Conservation (phyloP, 2,329 filamentous ascomycete genomes). For the Chaetomiaceae sp. region DNA sequence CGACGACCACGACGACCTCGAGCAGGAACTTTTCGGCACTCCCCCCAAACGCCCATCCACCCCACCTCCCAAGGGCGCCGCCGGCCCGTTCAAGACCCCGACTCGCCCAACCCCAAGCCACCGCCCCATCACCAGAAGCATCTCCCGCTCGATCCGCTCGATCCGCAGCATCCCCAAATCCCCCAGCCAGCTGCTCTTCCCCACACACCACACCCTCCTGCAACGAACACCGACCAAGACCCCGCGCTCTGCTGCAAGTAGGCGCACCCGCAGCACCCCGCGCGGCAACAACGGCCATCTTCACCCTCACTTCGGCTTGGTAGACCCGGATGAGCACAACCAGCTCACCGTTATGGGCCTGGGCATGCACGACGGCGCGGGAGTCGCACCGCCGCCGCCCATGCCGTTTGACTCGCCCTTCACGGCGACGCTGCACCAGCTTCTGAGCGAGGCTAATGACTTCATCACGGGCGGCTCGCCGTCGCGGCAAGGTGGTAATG, state of each 20-base stretch:
- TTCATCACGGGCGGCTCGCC: conserved; percentile 37
- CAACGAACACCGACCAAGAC: conserved; percentile 47
- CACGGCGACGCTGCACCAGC: conserved; percentile 58
- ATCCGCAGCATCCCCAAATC: conserved; percentile 35
- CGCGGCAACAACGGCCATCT: conserved; percentile 5
- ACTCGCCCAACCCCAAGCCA: conserved; percentile 58
- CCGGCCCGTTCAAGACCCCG: conserved; percentile 55
- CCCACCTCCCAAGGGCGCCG: conserved; percentile 46
- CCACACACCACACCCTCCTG: conserved; percentile 22
- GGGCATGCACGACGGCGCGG: too few species aligned
- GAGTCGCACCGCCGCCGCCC: too few species aligned
- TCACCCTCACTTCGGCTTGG: conserved; percentile 34
- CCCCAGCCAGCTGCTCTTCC: conserved; percentile 38
- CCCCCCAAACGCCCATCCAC: conserved; percentile 47
- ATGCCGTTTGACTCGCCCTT: conserved; percentile 50
- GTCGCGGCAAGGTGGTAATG: conserved; percentile 25
- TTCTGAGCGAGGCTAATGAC: conserved; percentile 54
- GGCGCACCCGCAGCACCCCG: conserved; percentile 34
- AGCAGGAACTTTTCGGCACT: conserved; percentile 63
- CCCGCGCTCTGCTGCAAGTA: conserved; percentile 33
- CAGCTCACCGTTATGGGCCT: not conserved
- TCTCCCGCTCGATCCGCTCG: conserved; percentile 50
- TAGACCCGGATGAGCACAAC: conserved; percentile 30
- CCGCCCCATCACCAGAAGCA: conserved; percentile 57
- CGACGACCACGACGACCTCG: conserved; percentile 37